phyloP scores from a whole-genome alignment of 148 eudicot species.

The Vaccinium vitisidaea region DNA sequence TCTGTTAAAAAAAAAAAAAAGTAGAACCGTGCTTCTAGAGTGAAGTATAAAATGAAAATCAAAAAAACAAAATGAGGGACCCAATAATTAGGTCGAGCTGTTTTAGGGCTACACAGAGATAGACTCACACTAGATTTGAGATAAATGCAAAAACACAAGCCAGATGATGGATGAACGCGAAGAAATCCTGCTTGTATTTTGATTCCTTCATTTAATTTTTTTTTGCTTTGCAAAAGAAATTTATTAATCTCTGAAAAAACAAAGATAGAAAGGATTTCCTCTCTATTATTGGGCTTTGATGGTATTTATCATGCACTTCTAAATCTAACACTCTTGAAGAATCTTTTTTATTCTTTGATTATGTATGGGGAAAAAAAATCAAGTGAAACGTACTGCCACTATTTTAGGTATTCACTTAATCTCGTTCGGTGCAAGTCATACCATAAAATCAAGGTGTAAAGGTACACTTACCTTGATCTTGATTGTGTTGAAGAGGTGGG shows the following conservation, averaged over 20 bases:
- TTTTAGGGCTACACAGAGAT: neutral
- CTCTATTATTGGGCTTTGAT: neutral
- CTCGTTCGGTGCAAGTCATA: too few species aligned
- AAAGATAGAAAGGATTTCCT: too few species aligned
- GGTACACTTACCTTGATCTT: constrained; percentile 20
- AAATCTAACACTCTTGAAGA: neutral
- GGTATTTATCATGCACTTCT: neutral
- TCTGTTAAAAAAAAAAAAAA: neutral
- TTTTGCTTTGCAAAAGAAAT: too few species aligned
- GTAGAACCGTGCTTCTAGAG: neutral
- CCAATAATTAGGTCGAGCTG: too few species aligned
- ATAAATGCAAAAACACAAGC: neutral
- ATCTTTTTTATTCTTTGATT: neutral
- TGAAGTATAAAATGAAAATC: neutral
- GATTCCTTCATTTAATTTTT: too few species aligned
- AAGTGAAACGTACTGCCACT: neutral
- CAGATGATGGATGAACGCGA: neutral
- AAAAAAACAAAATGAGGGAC: too few species aligned
- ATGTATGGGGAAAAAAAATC: neutral
- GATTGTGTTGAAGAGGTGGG: constrained; percentile 11
- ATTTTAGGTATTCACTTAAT: neutral
- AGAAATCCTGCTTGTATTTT: neutral
- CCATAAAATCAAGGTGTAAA: too few species aligned
- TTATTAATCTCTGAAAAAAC: too few species aligned
- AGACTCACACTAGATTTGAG: too few species aligned